phyloP scores from a whole-genome alignment of 768 basidiomycete genomes.

The Tylopilus vinaceipallidus region DNA sequence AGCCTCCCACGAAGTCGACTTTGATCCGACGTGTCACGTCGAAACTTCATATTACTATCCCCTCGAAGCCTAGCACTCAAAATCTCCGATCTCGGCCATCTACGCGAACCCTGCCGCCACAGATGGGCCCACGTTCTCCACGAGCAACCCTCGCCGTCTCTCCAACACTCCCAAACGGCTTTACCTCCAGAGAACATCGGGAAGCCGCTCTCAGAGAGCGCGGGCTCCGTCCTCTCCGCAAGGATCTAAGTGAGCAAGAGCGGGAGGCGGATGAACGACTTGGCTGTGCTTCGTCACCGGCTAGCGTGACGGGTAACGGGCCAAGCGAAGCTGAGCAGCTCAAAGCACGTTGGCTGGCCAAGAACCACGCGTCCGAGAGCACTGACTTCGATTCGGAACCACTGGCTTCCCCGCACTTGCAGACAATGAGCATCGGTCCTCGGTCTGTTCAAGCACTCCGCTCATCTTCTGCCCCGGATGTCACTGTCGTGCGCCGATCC shows the following conservation, averaged over 20 bases:
- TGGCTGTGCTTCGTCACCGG: slow-evolving; percentile 35
- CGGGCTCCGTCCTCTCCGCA: slow-evolving; percentile 50
- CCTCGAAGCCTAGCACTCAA: slow-evolving; percentile 8
- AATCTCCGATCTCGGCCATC: slow-evolving; percentile 11
- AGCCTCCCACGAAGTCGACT: slow-evolving; percentile 9
- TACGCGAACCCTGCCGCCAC: slow-evolving; percentile 7
- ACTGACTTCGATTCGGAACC: slow-evolving; percentile 23
- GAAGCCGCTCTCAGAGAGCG: slow-evolving; percentile 61
- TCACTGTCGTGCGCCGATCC: slow-evolving; percentile 2
- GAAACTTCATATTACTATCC: slow-evolving; percentile 24
- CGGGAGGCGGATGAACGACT: slow-evolving; percentile 43
- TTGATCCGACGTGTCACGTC: slow-evolving; percentile 33
- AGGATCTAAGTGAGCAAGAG: slow-evolving; percentile 37
- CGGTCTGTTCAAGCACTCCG: neutral
- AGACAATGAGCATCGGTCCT: neutral
- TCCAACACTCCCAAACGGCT: slow-evolving; percentile 20
- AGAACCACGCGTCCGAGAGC: slow-evolving; percentile 30
- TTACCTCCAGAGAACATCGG: slow-evolving; percentile 22
- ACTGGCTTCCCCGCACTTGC: slow-evolving; percentile 1
- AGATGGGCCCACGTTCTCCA: slow-evolving; percentile 5
- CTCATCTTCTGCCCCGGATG: slow-evolving; percentile 5
- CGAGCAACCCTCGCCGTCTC: neutral
- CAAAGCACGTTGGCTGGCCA: slow-evolving; percentile 53
- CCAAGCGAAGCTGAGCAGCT: slow-evolving; percentile 49
- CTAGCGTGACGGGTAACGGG: slow-evolving; percentile 12